Conservation (phyloP, 306 rosid species). For the Lablab purpureus region DNA sequence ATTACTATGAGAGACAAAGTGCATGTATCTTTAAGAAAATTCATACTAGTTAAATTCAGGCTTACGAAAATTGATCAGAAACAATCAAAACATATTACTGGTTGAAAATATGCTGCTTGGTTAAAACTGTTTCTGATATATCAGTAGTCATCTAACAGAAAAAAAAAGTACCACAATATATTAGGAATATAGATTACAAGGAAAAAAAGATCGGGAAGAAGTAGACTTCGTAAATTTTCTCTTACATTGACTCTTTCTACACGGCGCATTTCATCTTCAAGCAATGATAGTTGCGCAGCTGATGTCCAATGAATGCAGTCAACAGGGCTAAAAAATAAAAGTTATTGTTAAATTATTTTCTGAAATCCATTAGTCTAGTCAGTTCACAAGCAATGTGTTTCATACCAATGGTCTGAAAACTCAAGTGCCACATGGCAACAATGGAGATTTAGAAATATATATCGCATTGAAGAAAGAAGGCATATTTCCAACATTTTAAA, state of each 20-base stretch:
- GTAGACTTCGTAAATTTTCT: slow-evolving; percentile 20
- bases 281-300: slow-evolving; percentile 90
- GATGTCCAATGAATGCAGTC: slow-evolving; percentile 99
- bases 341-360: slow-evolving; percentile 27
- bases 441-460: neutral
- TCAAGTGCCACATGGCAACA: slow-evolving; percentile 23
- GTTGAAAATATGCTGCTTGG: slow-evolving; percentile 6
- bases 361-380: slow-evolving; percentile 12
- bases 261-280: slow-evolving; percentile 96
- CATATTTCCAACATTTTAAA: neutral
- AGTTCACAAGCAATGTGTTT: slow-evolving; percentile 12
- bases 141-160: slow-evolving; percentile 38
- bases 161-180: slow-evolving; percentile 35
- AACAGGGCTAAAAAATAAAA: slow-evolving; percentile 78
- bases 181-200: slow-evolving; percentile 20
- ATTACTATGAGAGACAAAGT: neutral
- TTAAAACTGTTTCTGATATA: slow-evolving; percentile 20
- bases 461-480: neutral
- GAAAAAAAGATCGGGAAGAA: slow-evolving; percentile 7
- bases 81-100: neutral
- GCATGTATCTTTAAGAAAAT: neutral
- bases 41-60: neutral
- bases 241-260: slow-evolving; percentile 97
- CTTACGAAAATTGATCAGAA: slow-evolving; percentile 8
- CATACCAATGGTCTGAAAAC: slow-evolving; percentile 14